Evolutionary conservation across 2,329 filamentous ascomycete genomes (phyloP).

Genomic region (Gliomastix tumulicola): DNA sequence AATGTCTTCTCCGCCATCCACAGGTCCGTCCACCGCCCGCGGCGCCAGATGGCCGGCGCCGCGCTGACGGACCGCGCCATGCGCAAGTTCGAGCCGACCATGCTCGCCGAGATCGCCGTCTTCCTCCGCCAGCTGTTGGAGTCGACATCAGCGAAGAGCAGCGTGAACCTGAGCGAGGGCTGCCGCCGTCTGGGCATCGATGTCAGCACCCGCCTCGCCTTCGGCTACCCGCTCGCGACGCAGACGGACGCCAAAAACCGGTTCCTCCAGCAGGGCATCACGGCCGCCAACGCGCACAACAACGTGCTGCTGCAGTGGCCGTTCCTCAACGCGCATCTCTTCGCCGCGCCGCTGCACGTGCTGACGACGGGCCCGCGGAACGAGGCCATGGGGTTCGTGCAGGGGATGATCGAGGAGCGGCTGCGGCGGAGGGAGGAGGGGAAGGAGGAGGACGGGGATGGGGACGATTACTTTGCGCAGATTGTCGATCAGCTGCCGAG

Average conservation of each 20-base stretch:
- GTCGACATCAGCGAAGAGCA: conserved; percentile 28
- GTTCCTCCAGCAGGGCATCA: conserved; percentile 51
- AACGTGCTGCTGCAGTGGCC: conserved; percentile 11
- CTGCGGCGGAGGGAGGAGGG: background rate
- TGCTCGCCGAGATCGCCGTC: conserved; percentile 5
- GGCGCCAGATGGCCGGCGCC: conserved; percentile 3
- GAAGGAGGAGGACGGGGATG: background rate
- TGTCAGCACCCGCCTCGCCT: conserved; percentile 3
- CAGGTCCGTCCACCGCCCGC: conserved; percentile 1
- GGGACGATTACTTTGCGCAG: background rate
- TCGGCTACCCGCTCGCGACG: conserved; percentile 4
- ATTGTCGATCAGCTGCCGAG: background rate
- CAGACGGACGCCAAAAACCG: conserved; percentile 54
- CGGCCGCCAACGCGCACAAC: conserved; percentile 66
- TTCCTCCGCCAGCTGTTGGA: conserved; percentile 3
- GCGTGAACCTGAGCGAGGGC: conserved; percentile 13
- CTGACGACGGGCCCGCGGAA: background rate
- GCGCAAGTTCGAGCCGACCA: conserved; percentile 6
- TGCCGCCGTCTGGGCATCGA: conserved; percentile 2
- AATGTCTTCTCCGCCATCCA: conserved; percentile 16
- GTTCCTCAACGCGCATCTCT: background rate
- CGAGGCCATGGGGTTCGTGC: no score
- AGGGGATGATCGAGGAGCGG: background rate
- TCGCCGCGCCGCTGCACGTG: background rate
- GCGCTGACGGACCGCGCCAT: conserved; percentile 4